These are phyloP conservation scores for Lotus japonicus DNA, from an alignment of 306 rosid genomes.

Conservation along the genomic window DNA sequence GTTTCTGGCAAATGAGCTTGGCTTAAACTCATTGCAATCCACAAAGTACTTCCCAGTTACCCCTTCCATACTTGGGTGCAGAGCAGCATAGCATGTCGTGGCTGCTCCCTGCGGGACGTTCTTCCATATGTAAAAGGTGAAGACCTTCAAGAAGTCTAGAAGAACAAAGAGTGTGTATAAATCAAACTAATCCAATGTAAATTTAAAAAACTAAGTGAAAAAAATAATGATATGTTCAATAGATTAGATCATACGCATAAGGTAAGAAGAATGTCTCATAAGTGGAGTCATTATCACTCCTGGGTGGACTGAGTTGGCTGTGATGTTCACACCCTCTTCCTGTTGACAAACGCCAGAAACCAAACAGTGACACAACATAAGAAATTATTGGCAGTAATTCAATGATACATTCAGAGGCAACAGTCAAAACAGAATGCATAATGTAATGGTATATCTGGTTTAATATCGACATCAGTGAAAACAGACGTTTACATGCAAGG, in stretches of 20 bases:
- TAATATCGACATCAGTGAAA: too few species aligned
- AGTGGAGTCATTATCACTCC: constrained; percentile 94
- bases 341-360: constrained; percentile 23
- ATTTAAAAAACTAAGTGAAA: too few species aligned
- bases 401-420: background rate
- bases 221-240: too few species aligned
- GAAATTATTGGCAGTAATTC: background rate
- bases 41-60: constrained; percentile 60
- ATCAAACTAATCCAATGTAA: background rate
- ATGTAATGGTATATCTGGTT: too few species aligned
- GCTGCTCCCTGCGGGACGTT: constrained; percentile 92
- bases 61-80: constrained; percentile 67
- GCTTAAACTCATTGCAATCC: constrained; percentile 63
- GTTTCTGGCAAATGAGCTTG: constrained; percentile 46
- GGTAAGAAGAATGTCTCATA: constrained; percentile 70
- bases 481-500: too few species aligned
- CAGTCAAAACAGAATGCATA: background rate
- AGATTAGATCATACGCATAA: too few species aligned
- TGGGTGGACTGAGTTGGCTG: constrained; percentile 83
- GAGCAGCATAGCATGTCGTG: constrained; percentile 77
- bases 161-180: background rate
- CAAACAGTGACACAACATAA: background rate
- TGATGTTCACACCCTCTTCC: constrained; percentile 83
- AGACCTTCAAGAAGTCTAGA: constrained; percentile 47
- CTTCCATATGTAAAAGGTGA: constrained; percentile 80